Evolutionary conservation across 345 rosid species (phyloP).

Genomic region (Salix viminalis): DNA sequence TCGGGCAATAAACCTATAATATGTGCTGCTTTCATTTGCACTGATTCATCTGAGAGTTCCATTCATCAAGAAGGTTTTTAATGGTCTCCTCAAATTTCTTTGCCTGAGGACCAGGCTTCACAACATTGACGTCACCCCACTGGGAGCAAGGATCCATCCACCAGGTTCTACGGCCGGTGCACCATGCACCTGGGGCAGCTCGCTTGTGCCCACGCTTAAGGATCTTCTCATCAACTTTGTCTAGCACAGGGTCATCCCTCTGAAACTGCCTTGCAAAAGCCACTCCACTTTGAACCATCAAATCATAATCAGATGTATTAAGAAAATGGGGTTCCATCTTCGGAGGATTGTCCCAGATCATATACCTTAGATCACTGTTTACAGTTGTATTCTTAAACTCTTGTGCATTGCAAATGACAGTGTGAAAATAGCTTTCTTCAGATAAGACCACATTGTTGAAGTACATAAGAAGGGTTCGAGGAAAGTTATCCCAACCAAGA

Average conservation of each 20-base stretch:
- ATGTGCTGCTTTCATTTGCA: conserved; percentile 55
- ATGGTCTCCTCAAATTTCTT: conserved; percentile 64
- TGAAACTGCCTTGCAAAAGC: conserved; percentile 82
- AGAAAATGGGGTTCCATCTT: conserved; percentile 90
- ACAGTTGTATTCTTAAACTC: conserved; percentile 82
- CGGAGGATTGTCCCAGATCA: conserved; percentile 98
- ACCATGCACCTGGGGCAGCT: conserved; percentile 88
- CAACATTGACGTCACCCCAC: conserved; percentile 79
- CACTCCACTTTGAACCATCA: conserved; percentile 80
- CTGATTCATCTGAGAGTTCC: conserved; percentile 60
- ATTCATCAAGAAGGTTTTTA: conserved; percentile 62
- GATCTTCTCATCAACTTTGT: conserved; percentile 66
- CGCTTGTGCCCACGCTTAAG: conserved; percentile 57
- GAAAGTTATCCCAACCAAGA: conserved; percentile 95
- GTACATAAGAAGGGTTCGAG: conserved; percentile 86
- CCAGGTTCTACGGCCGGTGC: conserved; percentile 66
- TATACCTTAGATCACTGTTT: conserved; percentile 74
- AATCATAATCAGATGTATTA: conserved; percentile 50
- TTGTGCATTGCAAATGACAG: conserved; percentile 83
- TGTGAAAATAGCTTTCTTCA: conserved; percentile 89
- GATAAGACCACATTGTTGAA: conserved; percentile 77
- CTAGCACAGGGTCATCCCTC: conserved; percentile 63
- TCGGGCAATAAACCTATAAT: not conserved
- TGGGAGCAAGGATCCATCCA: conserved; percentile 90
- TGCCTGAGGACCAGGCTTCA: conserved; percentile 79